These are phyloP conservation scores for Nissolia schottii DNA, from an alignment of 306 rosid genomes.

Conservation along the genomic window DNA sequence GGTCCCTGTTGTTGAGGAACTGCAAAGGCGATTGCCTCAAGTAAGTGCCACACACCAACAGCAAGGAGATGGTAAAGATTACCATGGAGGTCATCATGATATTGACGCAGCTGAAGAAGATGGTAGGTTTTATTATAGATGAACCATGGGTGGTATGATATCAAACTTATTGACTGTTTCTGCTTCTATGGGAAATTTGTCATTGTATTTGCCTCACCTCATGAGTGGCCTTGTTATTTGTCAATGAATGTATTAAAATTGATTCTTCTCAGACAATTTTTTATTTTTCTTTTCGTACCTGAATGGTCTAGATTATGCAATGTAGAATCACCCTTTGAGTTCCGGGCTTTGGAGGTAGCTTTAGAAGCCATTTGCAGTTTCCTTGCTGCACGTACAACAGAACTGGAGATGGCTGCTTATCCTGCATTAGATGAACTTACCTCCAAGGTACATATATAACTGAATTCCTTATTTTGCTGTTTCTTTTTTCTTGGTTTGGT, in stretches of 20 bases:
- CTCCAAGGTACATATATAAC: slow-evolving; percentile 53
- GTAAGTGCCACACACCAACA: slow-evolving; percentile 14
- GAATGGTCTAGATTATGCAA: slow-evolving; percentile 38
- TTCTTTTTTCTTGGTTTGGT: background rate
- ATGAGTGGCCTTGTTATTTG: background rate
- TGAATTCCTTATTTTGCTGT: slow-evolving; percentile 16
- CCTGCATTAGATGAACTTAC: slow-evolving; percentile 96
- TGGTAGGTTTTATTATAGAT: slow-evolving; percentile 44
- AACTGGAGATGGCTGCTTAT: slow-evolving; percentile 89
- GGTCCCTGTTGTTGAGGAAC: slow-evolving; percentile 85
- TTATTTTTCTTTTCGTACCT: slow-evolving; percentile 1
- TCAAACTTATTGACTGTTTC: slow-evolving; percentile 2
- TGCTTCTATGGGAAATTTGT: slow-evolving; percentile 5
- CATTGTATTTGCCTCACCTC: slow-evolving; percentile 3
- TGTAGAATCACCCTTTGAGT: slow-evolving; percentile 94
- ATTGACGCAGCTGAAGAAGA: slow-evolving; percentile 73
- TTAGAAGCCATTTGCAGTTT: slow-evolving; percentile 96
- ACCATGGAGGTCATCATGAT: slow-evolving; percentile 45
- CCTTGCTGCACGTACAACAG: slow-evolving; percentile 92
- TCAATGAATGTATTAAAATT: background rate
- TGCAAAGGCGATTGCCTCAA: slow-evolving; percentile 79
- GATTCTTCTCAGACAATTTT: background rate
- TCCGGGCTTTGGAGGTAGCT: slow-evolving; percentile 92
- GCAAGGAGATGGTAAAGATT: slow-evolving; percentile 41
- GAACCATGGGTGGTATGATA: background rate